Evolutionary conservation across 163 green algal species (phyloP), one percentile per base, ranked within the genome.

Genomic region (Chlamydomonas reinhardtii): DNA sequence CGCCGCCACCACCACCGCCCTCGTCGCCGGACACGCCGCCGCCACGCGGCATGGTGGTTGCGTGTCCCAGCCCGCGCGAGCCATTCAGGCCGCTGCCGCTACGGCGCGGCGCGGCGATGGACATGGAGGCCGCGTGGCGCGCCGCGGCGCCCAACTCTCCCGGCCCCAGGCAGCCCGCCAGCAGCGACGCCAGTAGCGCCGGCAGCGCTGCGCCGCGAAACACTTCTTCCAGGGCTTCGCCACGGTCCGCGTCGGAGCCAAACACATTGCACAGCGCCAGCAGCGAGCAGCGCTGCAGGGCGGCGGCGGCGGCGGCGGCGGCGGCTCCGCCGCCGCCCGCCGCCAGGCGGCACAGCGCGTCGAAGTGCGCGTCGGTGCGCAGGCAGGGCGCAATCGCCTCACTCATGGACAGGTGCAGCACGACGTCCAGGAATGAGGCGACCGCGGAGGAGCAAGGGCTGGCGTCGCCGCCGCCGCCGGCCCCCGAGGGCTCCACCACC

Each of bases 311-410:
- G 48, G 12, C 48, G 6, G 48, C 48, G 48, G 5, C 48, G 11
- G 6, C 11, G 48, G 12, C 6, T 9, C 48, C 48, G 12, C 48
- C 48, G 48, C 19, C 32, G 19, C n/a, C 27, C 32, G 79, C 62
- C 4, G 48, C 31, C 29, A 64, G 16, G 4, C 25, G 17, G 8
- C 31, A n/a, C 34, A 85, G 79, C 24, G 52, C 68, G 22, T 85
- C 79, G 62, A 78, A 85, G 79, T 73, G 76, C 32, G 68, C 20
- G 32, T 85, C 79, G 4, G 31, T 85, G 61, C 69, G 79, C 52
- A 85, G 29, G 29, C 22, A 72, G 24, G 32, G 15, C 32, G 34
- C 48, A 25, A 62, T 14, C 35, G 69, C 79, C 19, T 85, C 79
- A 0, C 11, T 32, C 8, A 31, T 77, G 25, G 79, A 85, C 4